phyloP scores from a whole-genome alignment of 176 grass and related monocot species.

The Elymus sibiricus region DNA sequence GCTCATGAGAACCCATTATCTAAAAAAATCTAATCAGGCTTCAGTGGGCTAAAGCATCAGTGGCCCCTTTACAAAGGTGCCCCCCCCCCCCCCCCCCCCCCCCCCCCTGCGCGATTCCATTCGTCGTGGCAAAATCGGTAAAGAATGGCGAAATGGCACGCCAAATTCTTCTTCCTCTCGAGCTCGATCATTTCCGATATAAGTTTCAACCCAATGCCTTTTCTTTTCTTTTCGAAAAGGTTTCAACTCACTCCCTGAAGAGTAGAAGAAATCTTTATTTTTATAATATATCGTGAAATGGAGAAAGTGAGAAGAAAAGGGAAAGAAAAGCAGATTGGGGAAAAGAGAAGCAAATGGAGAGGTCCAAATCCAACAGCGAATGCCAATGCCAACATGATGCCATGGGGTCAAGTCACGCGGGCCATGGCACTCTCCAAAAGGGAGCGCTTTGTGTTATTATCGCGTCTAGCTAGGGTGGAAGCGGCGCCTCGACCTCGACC shows the following conservation, averaged over 20 bases:
- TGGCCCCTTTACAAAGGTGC: neutral
- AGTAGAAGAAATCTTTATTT: neutral
- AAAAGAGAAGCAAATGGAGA: neutral
- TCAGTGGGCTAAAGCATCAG: neutral
- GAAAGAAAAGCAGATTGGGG: neutral
- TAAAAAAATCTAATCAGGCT: neutral
- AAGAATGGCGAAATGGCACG: neutral
- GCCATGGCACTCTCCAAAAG: constrained; percentile 6
- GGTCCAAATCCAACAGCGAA: neutral
- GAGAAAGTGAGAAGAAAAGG: neutral
- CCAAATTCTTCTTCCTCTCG: neutral
- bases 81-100: too few relatives aligned
- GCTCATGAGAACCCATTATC: neutral
- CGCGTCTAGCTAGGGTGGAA: constrained; percentile 28
- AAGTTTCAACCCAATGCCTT: neutral
- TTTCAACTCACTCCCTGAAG: neutral
- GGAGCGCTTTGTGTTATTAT: neutral
- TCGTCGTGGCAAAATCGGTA: neutral
- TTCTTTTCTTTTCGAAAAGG: too few relatives aligned
- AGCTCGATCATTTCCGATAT: neutral
- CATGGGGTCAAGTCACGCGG: neutral
- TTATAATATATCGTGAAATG: neutral
- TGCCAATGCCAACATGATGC: neutral
- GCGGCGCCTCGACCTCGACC: constrained; percentile 43
- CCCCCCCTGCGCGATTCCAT: neutral